A percentile compares a stretch with the other conserved stretches of the same genome.
phyloP scores from a whole-genome alignment of 768 basidiomycete genomes.

The Krasilnikovozyma curviuscula region DNA sequence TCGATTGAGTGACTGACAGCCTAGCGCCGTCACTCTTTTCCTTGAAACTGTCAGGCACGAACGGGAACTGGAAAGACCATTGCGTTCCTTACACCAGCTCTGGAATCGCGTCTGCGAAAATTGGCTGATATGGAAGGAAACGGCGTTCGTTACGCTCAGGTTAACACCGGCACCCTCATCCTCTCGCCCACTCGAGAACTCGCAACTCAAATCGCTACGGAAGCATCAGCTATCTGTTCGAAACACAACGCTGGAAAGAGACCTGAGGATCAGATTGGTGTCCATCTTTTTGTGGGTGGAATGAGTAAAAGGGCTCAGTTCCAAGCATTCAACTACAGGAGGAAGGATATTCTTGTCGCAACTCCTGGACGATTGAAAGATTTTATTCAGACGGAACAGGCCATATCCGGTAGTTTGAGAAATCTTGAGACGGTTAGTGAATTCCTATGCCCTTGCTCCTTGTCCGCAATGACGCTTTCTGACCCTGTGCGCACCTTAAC shows the following conservation, averaged over 20 bases:
- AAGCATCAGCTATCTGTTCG: slow-evolving; percentile 46
- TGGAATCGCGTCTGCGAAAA: slow-evolving; percentile 50
- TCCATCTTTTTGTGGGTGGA: slow-evolving; percentile 62
- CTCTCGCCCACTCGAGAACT: slow-evolving; percentile 79
- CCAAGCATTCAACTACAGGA: slow-evolving; percentile 41
- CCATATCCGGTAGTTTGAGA: slow-evolving; percentile 36
- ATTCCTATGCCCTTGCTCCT: neutral
- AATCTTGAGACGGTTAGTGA: slow-evolving; percentile 41
- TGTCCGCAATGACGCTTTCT: neutral
- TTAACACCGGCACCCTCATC: slow-evolving; percentile 50
- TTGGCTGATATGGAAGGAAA: slow-evolving; percentile 29
- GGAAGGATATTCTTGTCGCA: slow-evolving; percentile 65
- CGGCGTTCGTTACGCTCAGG: slow-evolving; percentile 29
- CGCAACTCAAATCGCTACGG: slow-evolving; percentile 72
- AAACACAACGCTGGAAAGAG: slow-evolving; percentile 33
- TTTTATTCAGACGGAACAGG: slow-evolving; percentile 40
- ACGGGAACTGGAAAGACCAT: slow-evolving; percentile 81
- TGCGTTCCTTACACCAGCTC: slow-evolving; percentile 68
- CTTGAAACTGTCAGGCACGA: slow-evolving; percentile 37
- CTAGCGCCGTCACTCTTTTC: neutral
- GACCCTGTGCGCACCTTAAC: neutral
- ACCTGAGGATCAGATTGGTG: slow-evolving; percentile 33
- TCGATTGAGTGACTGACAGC: neutral
- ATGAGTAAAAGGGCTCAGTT: slow-evolving; percentile 46
- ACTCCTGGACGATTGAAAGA: slow-evolving; percentile 80